Evolutionary conservation across 139 green algal genomes (phyloP).

Genomic region (Coccomyxa sp.): DNA sequence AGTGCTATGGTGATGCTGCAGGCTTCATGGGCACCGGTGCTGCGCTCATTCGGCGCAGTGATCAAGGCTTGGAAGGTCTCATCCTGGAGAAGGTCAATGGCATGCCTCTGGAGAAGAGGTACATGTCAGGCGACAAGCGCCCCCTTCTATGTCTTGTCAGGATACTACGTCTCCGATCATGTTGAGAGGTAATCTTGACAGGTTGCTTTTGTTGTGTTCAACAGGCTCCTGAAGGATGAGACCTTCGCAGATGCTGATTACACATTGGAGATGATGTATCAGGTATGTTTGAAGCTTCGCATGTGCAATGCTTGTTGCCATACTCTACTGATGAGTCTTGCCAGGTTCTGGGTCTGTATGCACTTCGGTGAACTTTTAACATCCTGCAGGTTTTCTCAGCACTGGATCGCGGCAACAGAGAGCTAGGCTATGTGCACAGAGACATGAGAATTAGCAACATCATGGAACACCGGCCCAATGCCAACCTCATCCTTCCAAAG

Average conservation of each 20-base stretch:
- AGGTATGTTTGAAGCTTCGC: background rate
- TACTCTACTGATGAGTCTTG: too few relatives aligned
- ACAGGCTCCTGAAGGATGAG: constrained; percentile 15
- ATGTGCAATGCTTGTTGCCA: background rate
- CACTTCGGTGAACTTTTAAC: background rate
- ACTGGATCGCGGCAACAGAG: constrained; percentile 1
- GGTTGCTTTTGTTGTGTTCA: background rate
- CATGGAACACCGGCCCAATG: constrained; percentile 15
- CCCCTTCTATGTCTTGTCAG: background rate
- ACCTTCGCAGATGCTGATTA: constrained; percentile 14
- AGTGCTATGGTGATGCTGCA: background rate
- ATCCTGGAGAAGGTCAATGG: constrained; percentile 24
- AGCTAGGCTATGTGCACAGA: constrained; percentile 8
- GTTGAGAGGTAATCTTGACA: background rate
- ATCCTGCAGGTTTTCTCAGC: constrained; percentile 11
- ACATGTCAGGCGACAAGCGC: too few relatives aligned
- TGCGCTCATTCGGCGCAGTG: background rate
- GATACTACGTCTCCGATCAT: background rate
- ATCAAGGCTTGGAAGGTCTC: constrained; percentile 8
- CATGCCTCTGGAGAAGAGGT: constrained; percentile 14
- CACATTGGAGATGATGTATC: constrained; percentile 9
- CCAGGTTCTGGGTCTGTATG: background rate
- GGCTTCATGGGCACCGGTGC: constrained; percentile 24
- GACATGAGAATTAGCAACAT: constrained; percentile 6
- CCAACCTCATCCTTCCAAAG: constrained; percentile 2